These are phyloP conservation scores for Fusarium irregulare DNA, from an alignment of 2,329 filamentous ascomycete genomes.

Conservation along the genomic window DNA sequence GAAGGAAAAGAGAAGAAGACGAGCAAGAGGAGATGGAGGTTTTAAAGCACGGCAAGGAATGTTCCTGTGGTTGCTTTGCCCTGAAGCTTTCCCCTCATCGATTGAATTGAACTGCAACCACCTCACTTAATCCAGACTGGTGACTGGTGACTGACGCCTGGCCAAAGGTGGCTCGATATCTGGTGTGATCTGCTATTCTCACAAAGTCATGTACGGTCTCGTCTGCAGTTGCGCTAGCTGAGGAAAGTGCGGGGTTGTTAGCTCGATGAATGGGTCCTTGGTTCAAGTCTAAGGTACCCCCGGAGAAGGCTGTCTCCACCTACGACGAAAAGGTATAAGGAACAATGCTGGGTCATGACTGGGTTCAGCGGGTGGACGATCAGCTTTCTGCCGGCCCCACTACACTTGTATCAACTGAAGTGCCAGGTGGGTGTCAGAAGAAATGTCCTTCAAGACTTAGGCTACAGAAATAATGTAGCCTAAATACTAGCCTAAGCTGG, in stretches of 20 bases:
- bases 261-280: constrained; percentile 18
- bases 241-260: constrained; percentile 38
- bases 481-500: too few species aligned
- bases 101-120: constrained; percentile 39
- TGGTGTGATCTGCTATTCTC: constrained; percentile 35
- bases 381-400: constrained; percentile 31
- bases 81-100: constrained; percentile 35
- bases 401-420: constrained; percentile 22
- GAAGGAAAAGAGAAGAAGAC: constrained; percentile 39
- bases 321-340: constrained; percentile 10
- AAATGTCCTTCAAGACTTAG: too few species aligned
- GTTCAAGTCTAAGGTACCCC: constrained; percentile 23
- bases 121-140: constrained; percentile 22
- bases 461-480: too few species aligned
- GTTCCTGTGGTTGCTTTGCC: constrained; percentile 28
- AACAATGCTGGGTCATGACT: constrained; percentile 22
- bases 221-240: constrained; percentile 21
- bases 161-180: constrained; percentile 31
- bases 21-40: constrained; percentile 40
- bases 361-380: constrained; percentile 19
- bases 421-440: not conserved
- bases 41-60: constrained; percentile 42
- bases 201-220: constrained; percentile 31
- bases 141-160: constrained; percentile 15
- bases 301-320: not conserved